Base-by-base conservation (phyloP, 768 basidiomycete genomes). In the Lactarius psammicola region DNA sequence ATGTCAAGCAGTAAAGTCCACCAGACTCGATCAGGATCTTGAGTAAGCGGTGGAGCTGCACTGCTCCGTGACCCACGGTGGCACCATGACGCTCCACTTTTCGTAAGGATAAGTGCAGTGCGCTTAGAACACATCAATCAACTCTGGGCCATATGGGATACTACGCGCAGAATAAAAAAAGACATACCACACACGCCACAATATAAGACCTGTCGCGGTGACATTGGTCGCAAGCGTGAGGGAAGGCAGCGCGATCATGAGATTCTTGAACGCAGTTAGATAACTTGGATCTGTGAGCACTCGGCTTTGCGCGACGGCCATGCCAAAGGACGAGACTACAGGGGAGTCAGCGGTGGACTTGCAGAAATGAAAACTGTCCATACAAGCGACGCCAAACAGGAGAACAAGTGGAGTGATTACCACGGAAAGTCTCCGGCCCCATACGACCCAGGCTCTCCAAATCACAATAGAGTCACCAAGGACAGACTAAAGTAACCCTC, bases 401-500 rank as follows among this genome's bases (percentile, higher is more conserved):
- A 68, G 57, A 49, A 54, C n/a, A 46, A 62, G 28, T 15, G 67
- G 67, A 9, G 53, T 26, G 11, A 59, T n/a, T 20, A 68, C 49
- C 6, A 68, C 57, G 30, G 46, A 26, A 18, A 61, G n/a, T 13
- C 34, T 40, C 53, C 65, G 64, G 8, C 31, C 53, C 60, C 60
- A 68, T 38, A 66, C 64, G 7, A 62, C 40, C 60, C 65, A 66
- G 40, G 67, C 67, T 38, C 67, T 60, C 67, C 67, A 68, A n/a
- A 68, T 68, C 34, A 68, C 60, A 38, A 68, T 66, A 7, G 60
- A 58, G 30, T 68, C 64, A 20, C 67, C 57, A 23, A 68, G 31
- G 17, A 68, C 18, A 26, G 49, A 49, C 67, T 66, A 18, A 33
- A 28, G 60, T 33, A n/a, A 57, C 13, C 5, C 17, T 51, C 30